phyloP scores from a whole-genome alignment of 2,329 filamentous ascomycete genomes.

The Penicillium nordicum region DNA sequence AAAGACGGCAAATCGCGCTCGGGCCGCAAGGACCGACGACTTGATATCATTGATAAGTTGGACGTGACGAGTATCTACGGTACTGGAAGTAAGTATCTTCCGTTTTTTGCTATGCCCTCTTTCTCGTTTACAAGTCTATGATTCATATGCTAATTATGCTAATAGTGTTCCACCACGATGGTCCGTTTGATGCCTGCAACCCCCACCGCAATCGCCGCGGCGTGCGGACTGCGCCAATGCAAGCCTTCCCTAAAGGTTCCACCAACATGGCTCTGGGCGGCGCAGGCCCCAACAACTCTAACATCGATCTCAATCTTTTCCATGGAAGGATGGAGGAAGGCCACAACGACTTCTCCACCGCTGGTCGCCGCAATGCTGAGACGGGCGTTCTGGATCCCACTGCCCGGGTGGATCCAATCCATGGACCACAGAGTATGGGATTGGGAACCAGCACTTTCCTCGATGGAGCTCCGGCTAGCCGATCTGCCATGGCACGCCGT shows the following conservation, averaged over 20 bases:
- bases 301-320: slow-evolving; percentile 81
- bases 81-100: slow-evolving; percentile 67
- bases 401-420: slow-evolving; percentile 66
- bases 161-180: slow-evolving; percentile 92
- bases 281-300: slow-evolving; percentile 74
- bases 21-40: slow-evolving; percentile 40
- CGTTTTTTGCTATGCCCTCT: not conserved
- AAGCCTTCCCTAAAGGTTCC: slow-evolving; percentile 89
- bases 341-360: slow-evolving; percentile 69
- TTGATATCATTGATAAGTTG: slow-evolving; percentile 94
- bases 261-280: slow-evolving; percentile 90
- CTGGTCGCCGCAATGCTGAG: slow-evolving; percentile 34
- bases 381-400: slow-evolving; percentile 59
- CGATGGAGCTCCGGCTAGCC: slow-evolving; percentile 85
- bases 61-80: slow-evolving; percentile 96
- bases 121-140: not conserved
- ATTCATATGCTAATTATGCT: not conserved
- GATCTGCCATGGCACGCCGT: slow-evolving; percentile 70
- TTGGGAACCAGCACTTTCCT: slow-evolving; percentile 93
- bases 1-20: slow-evolving; percentile 39
- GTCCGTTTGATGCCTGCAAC: slow-evolving; percentile 94
- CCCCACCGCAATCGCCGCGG: slow-evolving; percentile 87
- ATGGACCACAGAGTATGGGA: slow-evolving; percentile 78
- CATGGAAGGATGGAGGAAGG: slow-evolving; percentile 83
- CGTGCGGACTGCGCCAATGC: slow-evolving; percentile 83